A percentile compares a stretch with the other conserved stretches of the same genome.
These are phyloP conservation scores for Royoungia palumana DNA, from an alignment of 768 basidiomycete species.

Conservation along the genomic window DNA sequence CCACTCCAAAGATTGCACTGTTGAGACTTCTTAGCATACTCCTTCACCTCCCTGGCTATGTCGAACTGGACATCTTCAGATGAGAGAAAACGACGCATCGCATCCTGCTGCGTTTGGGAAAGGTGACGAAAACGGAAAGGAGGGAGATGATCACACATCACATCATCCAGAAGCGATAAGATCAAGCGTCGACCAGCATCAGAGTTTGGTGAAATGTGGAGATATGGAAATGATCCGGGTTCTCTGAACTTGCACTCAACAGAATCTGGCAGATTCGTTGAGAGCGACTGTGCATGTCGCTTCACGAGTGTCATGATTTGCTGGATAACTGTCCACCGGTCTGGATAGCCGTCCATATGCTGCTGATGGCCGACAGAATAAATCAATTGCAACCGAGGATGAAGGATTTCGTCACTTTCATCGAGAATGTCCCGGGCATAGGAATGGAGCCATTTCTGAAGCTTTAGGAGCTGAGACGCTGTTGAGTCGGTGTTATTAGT, in stretches of 20 bases:
- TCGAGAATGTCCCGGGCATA: conserved; percentile 21
- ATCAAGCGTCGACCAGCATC: conserved; percentile 3
- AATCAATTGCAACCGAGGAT: conserved; percentile 32
- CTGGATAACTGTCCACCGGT: conserved; percentile 32
- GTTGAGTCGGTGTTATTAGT: not conserved
- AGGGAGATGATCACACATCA: conserved; percentile 8
- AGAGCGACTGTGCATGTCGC: conserved; percentile 1
- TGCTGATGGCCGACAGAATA: conserved; percentile 30
- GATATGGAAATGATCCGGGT: conserved; percentile 14
- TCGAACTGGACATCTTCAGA: not conserved
- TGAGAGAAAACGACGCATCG: conserved; percentile 15
- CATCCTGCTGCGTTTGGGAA: not conserved
- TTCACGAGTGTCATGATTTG: conserved; percentile 22
- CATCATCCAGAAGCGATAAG: conserved; percentile 1
- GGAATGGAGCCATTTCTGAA: conserved; percentile 19
- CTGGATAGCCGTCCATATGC: conserved; percentile 28
- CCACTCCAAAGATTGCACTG: conserved; percentile 30
- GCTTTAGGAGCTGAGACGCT: conserved; percentile 20
- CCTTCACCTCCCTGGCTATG: not conserved
- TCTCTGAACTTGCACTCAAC: conserved; percentile 1
- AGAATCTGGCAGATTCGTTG: not conserved
- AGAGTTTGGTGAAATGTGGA: conserved; percentile 10
- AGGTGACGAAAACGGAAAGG: conserved; percentile 13
- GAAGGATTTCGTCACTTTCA: conserved; percentile 28
- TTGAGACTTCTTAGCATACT: not conserved